Evolutionary conservation across 2,329 filamentous ascomycete genomes (phyloP).

Genomic region (Venturia effusa): DNA sequence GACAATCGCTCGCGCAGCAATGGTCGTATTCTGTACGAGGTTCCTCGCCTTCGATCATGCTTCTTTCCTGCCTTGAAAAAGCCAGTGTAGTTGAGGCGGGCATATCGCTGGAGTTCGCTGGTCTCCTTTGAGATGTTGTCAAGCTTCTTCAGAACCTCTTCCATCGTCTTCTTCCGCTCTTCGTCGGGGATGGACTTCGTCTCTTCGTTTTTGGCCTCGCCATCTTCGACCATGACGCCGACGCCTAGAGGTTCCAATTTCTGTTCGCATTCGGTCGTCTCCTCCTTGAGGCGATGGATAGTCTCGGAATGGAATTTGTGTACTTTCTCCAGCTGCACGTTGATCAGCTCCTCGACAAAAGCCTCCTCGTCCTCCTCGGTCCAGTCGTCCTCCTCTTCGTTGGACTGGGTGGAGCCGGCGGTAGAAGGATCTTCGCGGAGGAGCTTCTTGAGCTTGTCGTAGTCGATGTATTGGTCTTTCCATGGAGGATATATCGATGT

Average conservation of each 20-base stretch:
- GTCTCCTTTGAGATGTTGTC: conserved; percentile 84
- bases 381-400: conserved; percentile 57
- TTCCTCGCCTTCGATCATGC: conserved; percentile 86
- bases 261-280: conserved; percentile 59
- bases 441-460: conserved; percentile 81
- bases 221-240: conserved; percentile 20
- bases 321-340: conserved; percentile 90
- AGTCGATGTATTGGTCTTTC: conserved; percentile 93
- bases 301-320: conserved; percentile 76
- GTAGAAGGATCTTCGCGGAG: conserved; percentile 62
- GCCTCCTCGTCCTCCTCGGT: conserved; percentile 86
- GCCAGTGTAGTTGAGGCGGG: conserved; percentile 91
- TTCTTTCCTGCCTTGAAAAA: conserved; percentile 99
- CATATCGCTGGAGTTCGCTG: conserved; percentile 89
- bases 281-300: conserved; percentile 70
- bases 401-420: conserved; percentile 33
- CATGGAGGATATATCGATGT: conserved; percentile 74
- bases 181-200: conserved; percentile 24
- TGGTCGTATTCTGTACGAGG: conserved; percentile 77
- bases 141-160: conserved; percentile 66
- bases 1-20: conserved; percentile 83
- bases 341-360: conserved; percentile 92
- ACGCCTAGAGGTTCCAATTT: conserved; percentile 49
- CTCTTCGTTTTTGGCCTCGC: conserved; percentile 18
- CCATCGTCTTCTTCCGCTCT: conserved; percentile 44